phyloP scores from a whole-genome alignment of 2,329 filamentous ascomycete genomes.

The Blumeria hordei region DNA sequence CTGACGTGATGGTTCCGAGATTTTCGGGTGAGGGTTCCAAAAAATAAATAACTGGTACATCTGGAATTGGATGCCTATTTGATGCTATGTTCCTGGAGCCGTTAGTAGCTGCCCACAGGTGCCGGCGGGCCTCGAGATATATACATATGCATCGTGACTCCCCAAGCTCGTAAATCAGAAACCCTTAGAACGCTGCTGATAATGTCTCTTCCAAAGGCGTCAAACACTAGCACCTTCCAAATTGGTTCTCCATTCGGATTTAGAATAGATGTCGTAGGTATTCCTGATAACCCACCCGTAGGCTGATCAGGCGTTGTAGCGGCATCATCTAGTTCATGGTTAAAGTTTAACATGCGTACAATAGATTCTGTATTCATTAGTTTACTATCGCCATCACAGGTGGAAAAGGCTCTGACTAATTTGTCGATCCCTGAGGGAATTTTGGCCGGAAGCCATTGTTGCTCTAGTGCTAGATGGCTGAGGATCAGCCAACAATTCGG shows the following conservation, averaged over 20 bases:
- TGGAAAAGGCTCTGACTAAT: slow-evolving; percentile 28
- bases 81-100: slow-evolving; percentile 50
- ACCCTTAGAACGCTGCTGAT: slow-evolving; percentile 91
- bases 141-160: slow-evolving; percentile 90
- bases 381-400: slow-evolving; percentile 1
- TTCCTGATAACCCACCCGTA: slow-evolving; percentile 34
- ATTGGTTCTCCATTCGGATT: slow-evolving; percentile 77
- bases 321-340: slow-evolving; percentile 36
- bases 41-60: slow-evolving; percentile 92
- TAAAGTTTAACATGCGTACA: slow-evolving; percentile 87
- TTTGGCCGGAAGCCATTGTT: slow-evolving; percentile 28
- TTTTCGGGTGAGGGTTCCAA: slow-evolving; percentile 70
- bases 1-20: slow-evolving; percentile 57
- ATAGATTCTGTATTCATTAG: slow-evolving; percentile 43
- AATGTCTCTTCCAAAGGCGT: slow-evolving; percentile 73
- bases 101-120: slow-evolving; percentile 7
- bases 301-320: slow-evolving; percentile 34
- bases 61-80: slow-evolving; percentile 69
- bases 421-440: slow-evolving; percentile 45
- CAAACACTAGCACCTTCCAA: slow-evolving; percentile 95
- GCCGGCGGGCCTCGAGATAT: slow-evolving; percentile 6
- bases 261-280: slow-evolving; percentile 53
- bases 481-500: slow-evolving; percentile 11
- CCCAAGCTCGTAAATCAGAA: slow-evolving; percentile 75
- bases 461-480: slow-evolving; percentile 10